A percentile compares a stretch with the other conserved stretches of the same genome.
Evolutionary conservation across 2,329 filamentous ascomycete species (phyloP).

Genomic region (Diaporthe citriasiana): DNA sequence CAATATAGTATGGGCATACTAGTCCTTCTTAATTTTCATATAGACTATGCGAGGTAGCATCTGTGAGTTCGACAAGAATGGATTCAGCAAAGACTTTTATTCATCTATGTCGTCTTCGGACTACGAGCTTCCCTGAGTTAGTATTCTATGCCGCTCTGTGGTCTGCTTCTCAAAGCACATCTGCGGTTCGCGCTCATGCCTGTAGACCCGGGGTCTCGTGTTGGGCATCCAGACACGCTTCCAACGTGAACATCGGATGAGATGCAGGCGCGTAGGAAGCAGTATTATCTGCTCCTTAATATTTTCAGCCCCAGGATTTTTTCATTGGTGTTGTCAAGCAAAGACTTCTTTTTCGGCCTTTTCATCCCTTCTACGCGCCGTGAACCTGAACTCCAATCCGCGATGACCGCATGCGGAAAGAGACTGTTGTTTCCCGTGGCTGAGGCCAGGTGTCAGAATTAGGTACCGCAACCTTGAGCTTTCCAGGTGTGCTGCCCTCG

Average conservation of each 20-base stretch:
- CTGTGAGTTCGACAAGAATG: background rate
- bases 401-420: constrained; percentile 15
- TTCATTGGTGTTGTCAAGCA: constrained; percentile 4
- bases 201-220: background rate
- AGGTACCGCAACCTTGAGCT: background rate
- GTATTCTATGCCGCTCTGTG: constrained; percentile 21
- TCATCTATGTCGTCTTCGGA: constrained; percentile 21
- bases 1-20: background rate
- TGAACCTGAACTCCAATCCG: constrained; percentile 31
- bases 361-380: constrained; percentile 16
- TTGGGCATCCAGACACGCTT: background rate
- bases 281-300: background rate
- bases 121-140: constrained; percentile 24
- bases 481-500: constrained; percentile 8
- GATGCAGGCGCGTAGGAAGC: constrained; percentile 9
- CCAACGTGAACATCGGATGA: background rate
- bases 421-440: background rate
- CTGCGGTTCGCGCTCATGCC: constrained; percentile 12
- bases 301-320: constrained; percentile 18
- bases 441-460: constrained; percentile 5
- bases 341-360: constrained; percentile 15
- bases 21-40: background rate
- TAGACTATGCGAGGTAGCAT: background rate
- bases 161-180: constrained; percentile 18
- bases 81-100: constrained; percentile 6